Conservation (phyloP, 257 asterid genomes). For the Nemophila menziesii region DNA sequence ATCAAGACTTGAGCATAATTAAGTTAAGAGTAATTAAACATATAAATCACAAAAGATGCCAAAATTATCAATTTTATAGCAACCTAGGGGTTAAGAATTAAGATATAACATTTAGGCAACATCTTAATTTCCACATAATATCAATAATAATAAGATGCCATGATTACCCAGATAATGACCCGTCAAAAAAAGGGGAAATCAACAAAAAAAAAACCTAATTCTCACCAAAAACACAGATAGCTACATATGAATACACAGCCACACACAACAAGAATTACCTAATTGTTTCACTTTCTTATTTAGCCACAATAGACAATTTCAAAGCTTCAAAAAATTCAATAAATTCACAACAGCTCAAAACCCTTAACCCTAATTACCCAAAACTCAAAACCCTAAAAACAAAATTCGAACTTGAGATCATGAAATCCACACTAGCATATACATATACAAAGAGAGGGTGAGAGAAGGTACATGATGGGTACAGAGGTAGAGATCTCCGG, state of each 20-base stretch:
- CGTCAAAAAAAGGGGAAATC: too few relatives aligned
- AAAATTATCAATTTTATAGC: background rate
- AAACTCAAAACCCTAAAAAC: background rate
- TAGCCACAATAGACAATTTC: background rate
- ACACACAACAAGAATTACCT: too few relatives aligned
- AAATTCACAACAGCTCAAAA: background rate
- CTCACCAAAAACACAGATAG: too few relatives aligned
- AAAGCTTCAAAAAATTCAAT: background rate
- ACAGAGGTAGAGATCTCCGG: slow-evolving; percentile 90
- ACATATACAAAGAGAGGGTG: background rate
- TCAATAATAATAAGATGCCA: background rate
- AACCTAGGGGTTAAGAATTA: background rate
- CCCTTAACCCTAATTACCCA: background rate
- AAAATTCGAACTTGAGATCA: background rate
- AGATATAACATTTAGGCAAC: background rate
- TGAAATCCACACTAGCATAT: background rate
- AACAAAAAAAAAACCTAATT: too few relatives aligned
- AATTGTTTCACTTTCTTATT: too few relatives aligned
- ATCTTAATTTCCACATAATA: background rate
- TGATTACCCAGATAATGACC: too few relatives aligned
- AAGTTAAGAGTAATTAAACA: background rate
- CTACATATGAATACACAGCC: too few relatives aligned
- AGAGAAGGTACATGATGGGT: slow-evolving; percentile 44
- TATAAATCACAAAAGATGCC: background rate
- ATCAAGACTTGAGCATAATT: background rate